These are phyloP conservation scores for Melanopsichium pennsylvanicum DNA, from an alignment of 1,284 basidiomycete species.

Conservation along the genomic window DNA sequence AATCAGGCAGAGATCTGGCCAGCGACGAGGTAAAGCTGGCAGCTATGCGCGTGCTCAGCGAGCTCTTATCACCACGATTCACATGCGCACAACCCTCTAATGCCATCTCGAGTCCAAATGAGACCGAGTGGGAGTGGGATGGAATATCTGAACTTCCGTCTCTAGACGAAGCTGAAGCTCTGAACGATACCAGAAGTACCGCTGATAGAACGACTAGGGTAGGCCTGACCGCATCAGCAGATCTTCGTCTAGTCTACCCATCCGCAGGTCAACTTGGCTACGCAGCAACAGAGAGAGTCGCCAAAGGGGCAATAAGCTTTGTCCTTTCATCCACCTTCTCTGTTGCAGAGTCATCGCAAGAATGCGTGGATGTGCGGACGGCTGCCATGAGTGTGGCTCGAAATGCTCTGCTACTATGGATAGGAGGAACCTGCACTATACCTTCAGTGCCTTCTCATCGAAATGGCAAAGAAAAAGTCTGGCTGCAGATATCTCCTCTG, in stretches of 20 bases:
- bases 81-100: background rate
- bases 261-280: slow-evolving; percentile 12
- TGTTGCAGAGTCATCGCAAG: slow-evolving; percentile 21
- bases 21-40: slow-evolving; percentile 44
- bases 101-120: background rate
- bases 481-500: background rate
- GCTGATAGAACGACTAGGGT: background rate
- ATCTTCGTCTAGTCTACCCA: slow-evolving; percentile 7
- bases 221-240: background rate
- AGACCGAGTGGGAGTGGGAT: slow-evolving; percentile 61
- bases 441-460: background rate
- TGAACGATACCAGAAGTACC: background rate
- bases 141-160: slow-evolving; percentile 57
- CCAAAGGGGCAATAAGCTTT: slow-evolving; percentile 40
- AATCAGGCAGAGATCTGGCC: no score
- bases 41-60: slow-evolving; percentile 32
- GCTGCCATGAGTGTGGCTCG: slow-evolving; percentile 12
- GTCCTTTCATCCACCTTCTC: slow-evolving; percentile 24
- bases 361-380: background rate
- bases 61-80: slow-evolving; percentile 43
- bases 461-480: background rate
- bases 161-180: slow-evolving; percentile 28
- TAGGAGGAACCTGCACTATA: slow-evolving; percentile 19
- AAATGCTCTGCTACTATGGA: slow-evolving; percentile 25
- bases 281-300: slow-evolving; percentile 10